A percentile compares a stretch with the other conserved stretches of the same genome.
These are phyloP conservation scores for Clitoria ternatea DNA, from an alignment of 306 rosid genomes.

Conservation along the genomic window DNA sequence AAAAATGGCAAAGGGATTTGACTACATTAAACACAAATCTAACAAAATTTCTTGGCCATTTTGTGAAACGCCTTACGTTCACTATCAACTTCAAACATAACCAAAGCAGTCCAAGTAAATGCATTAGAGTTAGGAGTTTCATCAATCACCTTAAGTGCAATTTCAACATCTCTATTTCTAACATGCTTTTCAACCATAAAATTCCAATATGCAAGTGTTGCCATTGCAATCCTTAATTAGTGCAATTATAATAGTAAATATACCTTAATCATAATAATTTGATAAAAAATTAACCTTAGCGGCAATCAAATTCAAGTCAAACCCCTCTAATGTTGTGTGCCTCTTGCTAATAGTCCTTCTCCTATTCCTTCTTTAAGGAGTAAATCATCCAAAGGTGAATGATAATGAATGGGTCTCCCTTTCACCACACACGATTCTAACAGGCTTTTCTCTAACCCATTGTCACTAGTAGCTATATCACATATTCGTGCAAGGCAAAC, in stretches of 20 bases:
- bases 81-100: too few species aligned
- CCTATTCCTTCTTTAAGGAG: slow-evolving; percentile 38
- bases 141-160: too few species aligned
- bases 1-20: too few species aligned
- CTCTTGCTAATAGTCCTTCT: slow-evolving; percentile 1
- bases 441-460: slow-evolving; percentile 70
- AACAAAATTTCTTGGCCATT: too few species aligned
- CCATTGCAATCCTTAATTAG: too few species aligned
- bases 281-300: slow-evolving; percentile 29
- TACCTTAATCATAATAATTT: slow-evolving; percentile 69
- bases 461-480: slow-evolving; percentile 63
- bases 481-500: slow-evolving; percentile 66
- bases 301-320: slow-evolving; percentile 3
- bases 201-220: too few species aligned
- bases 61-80: too few species aligned
- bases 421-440: slow-evolving; percentile 67
- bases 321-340: slow-evolving; percentile 8
- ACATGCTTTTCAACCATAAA: too few species aligned
- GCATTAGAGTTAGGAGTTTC: too few species aligned
- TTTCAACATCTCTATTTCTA: too few species aligned
- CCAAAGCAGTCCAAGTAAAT: too few species aligned
- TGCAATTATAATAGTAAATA: slow-evolving; percentile 76
- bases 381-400: slow-evolving; percentile 48
- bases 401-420: slow-evolving; percentile 89
- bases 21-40: too few species aligned